Conservation (phyloP, 345 rosid genomes). For the Aurinia saxatilis region DNA sequence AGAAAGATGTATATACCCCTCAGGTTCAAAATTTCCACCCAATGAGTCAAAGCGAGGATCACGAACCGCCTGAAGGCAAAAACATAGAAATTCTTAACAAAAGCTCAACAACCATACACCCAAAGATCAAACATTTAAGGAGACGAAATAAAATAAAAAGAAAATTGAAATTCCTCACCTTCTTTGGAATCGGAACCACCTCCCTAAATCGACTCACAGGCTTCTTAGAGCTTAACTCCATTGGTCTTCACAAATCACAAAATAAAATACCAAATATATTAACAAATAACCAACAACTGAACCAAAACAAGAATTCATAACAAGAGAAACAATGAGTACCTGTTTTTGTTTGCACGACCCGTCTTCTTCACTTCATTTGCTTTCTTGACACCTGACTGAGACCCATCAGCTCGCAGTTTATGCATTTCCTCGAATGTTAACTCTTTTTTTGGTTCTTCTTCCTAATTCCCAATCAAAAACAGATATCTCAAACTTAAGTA, state of each 20-base stretch:
- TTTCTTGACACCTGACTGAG: constrained; percentile 36
- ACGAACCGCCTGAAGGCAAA: constrained; percentile 27
- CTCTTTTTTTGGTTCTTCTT: constrained; percentile 56
- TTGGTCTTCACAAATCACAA: constrained; percentile 44
- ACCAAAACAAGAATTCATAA: not conserved
- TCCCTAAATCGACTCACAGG: constrained; percentile 75
- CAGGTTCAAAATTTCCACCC: constrained; percentile 54
- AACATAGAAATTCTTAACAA: constrained; percentile 4
- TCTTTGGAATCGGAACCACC: constrained; percentile 69
- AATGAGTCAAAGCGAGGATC: constrained; percentile 81
- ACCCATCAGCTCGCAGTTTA: constrained; percentile 63
- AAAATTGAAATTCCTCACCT: constrained; percentile 28
- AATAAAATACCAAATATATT: not conserved
- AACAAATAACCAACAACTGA: not conserved
- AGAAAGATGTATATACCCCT: constrained; percentile 42
- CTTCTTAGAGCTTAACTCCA: constrained; percentile 66
- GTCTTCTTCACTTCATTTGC: constrained; percentile 34
- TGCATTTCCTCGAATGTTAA: constrained; percentile 81
- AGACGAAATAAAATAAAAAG: not conserved
- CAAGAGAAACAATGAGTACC: constrained; percentile 27
- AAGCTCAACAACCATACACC: not conserved
- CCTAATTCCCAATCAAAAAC: constrained; percentile 26
- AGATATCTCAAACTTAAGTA: not conserved
- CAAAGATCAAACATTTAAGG: not conserved
- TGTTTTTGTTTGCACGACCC: constrained; percentile 68